Conservation (phyloP, 2,329 filamentous ascomycete species). For the Colletotrichum truncatum region DNA sequence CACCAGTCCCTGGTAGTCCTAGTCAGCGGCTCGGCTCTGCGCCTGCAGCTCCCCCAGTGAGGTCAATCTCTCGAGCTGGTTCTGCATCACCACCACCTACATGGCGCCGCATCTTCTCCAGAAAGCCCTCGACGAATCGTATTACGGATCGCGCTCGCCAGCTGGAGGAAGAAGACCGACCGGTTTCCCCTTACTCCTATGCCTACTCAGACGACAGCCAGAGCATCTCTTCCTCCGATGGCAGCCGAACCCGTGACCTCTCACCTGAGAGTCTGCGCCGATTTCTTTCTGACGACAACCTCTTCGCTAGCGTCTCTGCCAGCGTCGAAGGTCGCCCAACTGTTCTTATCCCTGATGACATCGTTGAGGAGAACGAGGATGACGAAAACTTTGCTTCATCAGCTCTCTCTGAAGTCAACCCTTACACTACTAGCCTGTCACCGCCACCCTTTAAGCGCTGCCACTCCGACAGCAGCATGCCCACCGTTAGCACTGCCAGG, state of each 20-base stretch:
- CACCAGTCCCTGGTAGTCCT: slow-evolving; percentile 51
- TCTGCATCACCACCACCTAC: slow-evolving; percentile 59
- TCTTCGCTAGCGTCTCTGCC: slow-evolving; percentile 30
- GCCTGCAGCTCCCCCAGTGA: slow-evolving; percentile 39
- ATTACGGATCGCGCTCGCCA: slow-evolving; percentile 45
- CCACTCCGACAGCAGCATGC: slow-evolving; percentile 40
- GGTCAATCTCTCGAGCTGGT: slow-evolving; percentile 44
- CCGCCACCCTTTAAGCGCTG: slow-evolving; percentile 60
- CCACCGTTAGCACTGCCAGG: slow-evolving; percentile 34
- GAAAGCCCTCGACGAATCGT: slow-evolving; percentile 44
- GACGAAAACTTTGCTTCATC: slow-evolving; percentile 71
- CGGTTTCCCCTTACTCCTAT: slow-evolving; percentile 32
- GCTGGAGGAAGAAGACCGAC: slow-evolving; percentile 37
- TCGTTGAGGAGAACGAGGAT: slow-evolving; percentile 48
- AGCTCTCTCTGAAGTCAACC: slow-evolving; percentile 53
- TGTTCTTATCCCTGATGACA: slow-evolving; percentile 46
- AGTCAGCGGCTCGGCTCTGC: slow-evolving; percentile 43
- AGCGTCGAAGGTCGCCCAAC: slow-evolving; percentile 40
- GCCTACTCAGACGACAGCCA: slow-evolving; percentile 41
- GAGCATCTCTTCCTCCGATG: slow-evolving; percentile 48
- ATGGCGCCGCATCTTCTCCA: slow-evolving; percentile 62
- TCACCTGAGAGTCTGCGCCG: slow-evolving; percentile 64
- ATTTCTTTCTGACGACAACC: slow-evolving; percentile 59
- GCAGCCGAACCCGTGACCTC: slow-evolving; percentile 58
- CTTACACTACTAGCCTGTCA: slow-evolving; percentile 58